phyloP scores from a whole-genome alignment of 306 rosid species.

The Vigna hirtella region DNA sequence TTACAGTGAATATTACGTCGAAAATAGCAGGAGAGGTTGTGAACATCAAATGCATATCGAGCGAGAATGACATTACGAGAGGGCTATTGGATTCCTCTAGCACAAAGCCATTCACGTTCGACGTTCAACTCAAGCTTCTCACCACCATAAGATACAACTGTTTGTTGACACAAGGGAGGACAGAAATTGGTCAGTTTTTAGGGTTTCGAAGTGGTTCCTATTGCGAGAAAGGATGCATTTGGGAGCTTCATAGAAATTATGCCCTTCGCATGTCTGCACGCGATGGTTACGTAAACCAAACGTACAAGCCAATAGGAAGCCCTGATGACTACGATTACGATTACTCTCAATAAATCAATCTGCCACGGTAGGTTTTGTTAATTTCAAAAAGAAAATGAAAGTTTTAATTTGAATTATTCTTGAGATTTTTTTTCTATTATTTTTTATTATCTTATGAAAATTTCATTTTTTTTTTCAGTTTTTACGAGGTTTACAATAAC shows the following conservation, averaged over 20 bases:
- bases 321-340: slow-evolving; percentile 47
- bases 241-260: slow-evolving; percentile 42
- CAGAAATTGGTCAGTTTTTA: slow-evolving; percentile 51
- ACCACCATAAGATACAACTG: slow-evolving; percentile 52
- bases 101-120: slow-evolving; percentile 31
- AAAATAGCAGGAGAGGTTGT: slow-evolving; percentile 39
- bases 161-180: slow-evolving; percentile 21
- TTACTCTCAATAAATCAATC: neutral
- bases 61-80: slow-evolving; percentile 26
- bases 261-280: slow-evolving; percentile 33
- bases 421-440: too few species aligned
- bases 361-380: too few species aligned
- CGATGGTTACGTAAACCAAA: slow-evolving; percentile 41
- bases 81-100: slow-evolving; percentile 31
- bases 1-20: slow-evolving; percentile 34
- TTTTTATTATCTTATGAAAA: too few species aligned
- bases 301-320: slow-evolving; percentile 49
- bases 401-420: too few species aligned
- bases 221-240: slow-evolving; percentile 45
- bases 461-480: too few species aligned
- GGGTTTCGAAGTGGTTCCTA: slow-evolving; percentile 52
- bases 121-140: slow-evolving; percentile 41
- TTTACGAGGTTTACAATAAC: too few species aligned
- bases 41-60: slow-evolving; percentile 50
- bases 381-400: too few species aligned